Evolutionary conservation across 352 stramenopile species (phyloP).

Genomic region (Phytophthora capsici): DNA sequence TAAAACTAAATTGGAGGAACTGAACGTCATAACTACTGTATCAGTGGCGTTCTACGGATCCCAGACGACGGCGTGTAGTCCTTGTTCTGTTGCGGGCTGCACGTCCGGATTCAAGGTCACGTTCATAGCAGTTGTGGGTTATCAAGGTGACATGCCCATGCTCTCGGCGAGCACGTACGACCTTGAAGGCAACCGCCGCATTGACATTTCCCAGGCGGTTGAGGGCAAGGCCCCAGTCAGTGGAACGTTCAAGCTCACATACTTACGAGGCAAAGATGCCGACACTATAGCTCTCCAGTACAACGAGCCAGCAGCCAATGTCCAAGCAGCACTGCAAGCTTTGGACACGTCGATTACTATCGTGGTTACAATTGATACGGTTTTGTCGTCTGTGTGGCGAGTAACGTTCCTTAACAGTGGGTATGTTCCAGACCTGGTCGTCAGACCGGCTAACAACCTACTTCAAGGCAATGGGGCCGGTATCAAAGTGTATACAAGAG

Average conservation of each 20-base stretch:
- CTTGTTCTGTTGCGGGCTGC: slow-evolving; percentile 64
- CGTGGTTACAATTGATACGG: slow-evolving; percentile 70
- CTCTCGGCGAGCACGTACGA: slow-evolving; percentile 85
- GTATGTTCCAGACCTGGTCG: slow-evolving; percentile 87
- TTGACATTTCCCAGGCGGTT: slow-evolving; percentile 80
- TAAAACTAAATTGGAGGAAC: slow-evolving; percentile 88
- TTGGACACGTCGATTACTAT: slow-evolving; percentile 86
- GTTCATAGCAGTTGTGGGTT: slow-evolving; percentile 84
- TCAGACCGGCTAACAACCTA: slow-evolving; percentile 77
- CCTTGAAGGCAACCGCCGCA: slow-evolving; percentile 89
- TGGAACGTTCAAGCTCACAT: slow-evolving; percentile 91
- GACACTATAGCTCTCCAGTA: slow-evolving; percentile 79
- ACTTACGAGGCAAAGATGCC: slow-evolving; percentile 77
- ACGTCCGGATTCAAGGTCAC: slow-evolving; percentile 87
- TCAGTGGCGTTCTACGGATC: slow-evolving; percentile 70
- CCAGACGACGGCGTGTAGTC: slow-evolving; percentile 71
- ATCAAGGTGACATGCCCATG: slow-evolving; percentile 88
- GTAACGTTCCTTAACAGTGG: slow-evolving; percentile 93
- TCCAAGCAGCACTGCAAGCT: slow-evolving; percentile 76
- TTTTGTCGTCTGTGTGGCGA: too few species aligned
- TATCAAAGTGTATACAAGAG: slow-evolving; percentile 83
- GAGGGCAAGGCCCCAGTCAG: slow-evolving; percentile 90
- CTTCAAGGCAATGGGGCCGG: slow-evolving; percentile 89
- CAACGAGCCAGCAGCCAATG: slow-evolving; percentile 41
- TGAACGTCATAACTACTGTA: slow-evolving; percentile 89